phyloP scores from a whole-genome alignment of 2,329 filamentous ascomycete species.

The Beauveria scarabaeidicola region DNA sequence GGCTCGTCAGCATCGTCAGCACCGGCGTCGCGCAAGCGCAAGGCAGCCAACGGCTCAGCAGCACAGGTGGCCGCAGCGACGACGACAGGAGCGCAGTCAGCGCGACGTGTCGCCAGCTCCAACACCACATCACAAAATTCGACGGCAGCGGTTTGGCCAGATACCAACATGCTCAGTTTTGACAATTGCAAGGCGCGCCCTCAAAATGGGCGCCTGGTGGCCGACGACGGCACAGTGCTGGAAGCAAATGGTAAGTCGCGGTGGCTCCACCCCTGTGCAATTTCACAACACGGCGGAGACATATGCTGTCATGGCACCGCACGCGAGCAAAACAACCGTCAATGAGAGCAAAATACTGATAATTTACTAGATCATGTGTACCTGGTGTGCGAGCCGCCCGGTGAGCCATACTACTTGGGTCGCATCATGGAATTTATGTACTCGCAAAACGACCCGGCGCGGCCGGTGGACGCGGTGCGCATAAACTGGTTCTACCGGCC shows the following conservation, averaged over 20 bases:
- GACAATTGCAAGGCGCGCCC: constrained; percentile 60
- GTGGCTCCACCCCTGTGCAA: constrained; percentile 14
- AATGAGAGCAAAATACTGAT: neutral
- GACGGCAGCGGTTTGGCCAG: constrained; percentile 38
- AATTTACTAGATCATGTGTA: constrained; percentile 63
- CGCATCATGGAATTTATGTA: constrained; percentile 98
- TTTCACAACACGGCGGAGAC: constrained; percentile 9
- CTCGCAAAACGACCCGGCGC: constrained; percentile 60
- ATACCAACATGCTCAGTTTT: constrained; percentile 87
- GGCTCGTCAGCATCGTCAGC: constrained; percentile 41
- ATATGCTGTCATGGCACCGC: neutral
- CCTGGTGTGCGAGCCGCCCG: constrained; percentile 92
- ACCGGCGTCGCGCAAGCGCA: constrained; percentile 70
- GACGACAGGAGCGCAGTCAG: neutral
- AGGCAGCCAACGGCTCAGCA: constrained; percentile 46
- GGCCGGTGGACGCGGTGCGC: constrained; percentile 75
- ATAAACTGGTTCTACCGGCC: constrained; percentile 99
- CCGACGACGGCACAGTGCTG: constrained; percentile 83
- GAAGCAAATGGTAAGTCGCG: constrained; percentile 66
- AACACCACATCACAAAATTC: constrained; percentile 28
- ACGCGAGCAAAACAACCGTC: neutral
- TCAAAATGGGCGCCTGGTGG: constrained; percentile 69
- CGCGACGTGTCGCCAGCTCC: constrained; percentile 17
- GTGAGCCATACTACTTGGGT: constrained; percentile 94
- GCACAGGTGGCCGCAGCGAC: constrained; percentile 6